Evolutionary conservation across 768 basidiomycete species (phyloP).

Genomic region (Cystofilobasidium ferigula): DNA sequence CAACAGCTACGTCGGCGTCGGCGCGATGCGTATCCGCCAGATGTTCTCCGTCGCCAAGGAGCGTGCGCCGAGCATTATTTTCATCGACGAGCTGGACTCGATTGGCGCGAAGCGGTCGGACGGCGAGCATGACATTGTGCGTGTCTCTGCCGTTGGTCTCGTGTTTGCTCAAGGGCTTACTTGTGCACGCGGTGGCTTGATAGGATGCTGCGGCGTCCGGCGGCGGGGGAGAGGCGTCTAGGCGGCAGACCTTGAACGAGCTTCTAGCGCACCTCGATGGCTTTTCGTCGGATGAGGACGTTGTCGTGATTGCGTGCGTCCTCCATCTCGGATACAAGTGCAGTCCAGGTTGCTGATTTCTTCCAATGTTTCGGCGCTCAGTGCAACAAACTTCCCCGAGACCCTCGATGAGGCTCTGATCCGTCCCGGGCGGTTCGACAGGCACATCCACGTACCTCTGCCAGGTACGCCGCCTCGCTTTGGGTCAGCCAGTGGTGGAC

Average conservation of each 20-base stretch:
- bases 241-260: conserved; percentile 66
- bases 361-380: background rate
- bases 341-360: background rate
- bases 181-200: background rate
- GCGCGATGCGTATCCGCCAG: conserved; percentile 88
- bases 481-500: conserved; percentile 31
- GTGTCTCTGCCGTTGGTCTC: background rate
- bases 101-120: conserved; percentile 64
- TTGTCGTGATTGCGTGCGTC: conserved; percentile 81
- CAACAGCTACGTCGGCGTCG: conserved; percentile 56
- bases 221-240: background rate
- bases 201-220: background rate
- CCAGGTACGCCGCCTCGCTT: conserved; percentile 3
- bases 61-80: conserved; percentile 92
- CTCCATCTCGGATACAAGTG: no score
- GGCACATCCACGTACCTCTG: conserved; percentile 43
- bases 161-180: background rate
- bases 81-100: conserved; percentile 93
- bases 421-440: conserved; percentile 92
- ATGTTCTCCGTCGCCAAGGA: conserved; percentile 88
- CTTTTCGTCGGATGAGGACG: conserved; percentile 77
- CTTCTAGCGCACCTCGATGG: conserved; percentile 95
- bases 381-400: conserved; percentile 83
- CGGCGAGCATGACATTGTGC: background rate
- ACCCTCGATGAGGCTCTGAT: conserved; percentile 89